Evolutionary conservation across 139 green algal genomes (phyloP).

Genomic region (Chlamydomonas sp.): DNA sequence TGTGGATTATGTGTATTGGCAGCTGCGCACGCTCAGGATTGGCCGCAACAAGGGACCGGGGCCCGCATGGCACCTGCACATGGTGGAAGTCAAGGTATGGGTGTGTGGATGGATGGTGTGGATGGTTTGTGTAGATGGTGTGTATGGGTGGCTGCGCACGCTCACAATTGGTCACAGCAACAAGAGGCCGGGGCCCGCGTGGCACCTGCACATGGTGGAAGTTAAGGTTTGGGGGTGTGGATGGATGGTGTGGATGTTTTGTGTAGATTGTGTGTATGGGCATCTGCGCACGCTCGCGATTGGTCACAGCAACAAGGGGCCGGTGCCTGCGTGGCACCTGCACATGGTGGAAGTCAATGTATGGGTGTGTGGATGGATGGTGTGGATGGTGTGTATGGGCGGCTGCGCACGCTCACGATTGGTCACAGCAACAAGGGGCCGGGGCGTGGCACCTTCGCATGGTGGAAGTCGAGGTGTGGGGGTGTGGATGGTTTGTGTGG

Average conservation of each 20-base stretch:
- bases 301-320: constrained; percentile 47
- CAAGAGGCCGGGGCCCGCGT: constrained; percentile 31
- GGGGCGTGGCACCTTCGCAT: constrained; percentile 48
- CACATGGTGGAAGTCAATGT: constrained; percentile 43
- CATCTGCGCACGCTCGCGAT: constrained; percentile 44
- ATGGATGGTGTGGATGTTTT: too few species aligned
- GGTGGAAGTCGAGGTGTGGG: constrained; percentile 39
- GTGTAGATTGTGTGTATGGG: too few species aligned
- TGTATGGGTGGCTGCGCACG: constrained; percentile 36
- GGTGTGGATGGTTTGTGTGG: background rate
- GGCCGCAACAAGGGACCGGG: too few species aligned
- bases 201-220: constrained; percentile 51
- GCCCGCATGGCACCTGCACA: too few species aligned
- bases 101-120: too few species aligned
- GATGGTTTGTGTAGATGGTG: too few species aligned
- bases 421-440: constrained; percentile 47
- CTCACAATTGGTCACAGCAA: constrained; percentile 60
- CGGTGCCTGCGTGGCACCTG: constrained; percentile 46
- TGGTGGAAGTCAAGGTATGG: too few species aligned
- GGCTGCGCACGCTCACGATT: constrained; percentile 44
- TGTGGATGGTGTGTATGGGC: too few species aligned
- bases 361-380: background rate
- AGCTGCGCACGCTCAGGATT: too few species aligned
- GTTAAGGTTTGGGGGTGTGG: constrained; percentile 23
- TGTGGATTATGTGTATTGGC: too few species aligned